These are phyloP conservation scores for Babesia caballi DNA, from an alignment of 169 alveolate species.

Conservation along the genomic window DNA sequence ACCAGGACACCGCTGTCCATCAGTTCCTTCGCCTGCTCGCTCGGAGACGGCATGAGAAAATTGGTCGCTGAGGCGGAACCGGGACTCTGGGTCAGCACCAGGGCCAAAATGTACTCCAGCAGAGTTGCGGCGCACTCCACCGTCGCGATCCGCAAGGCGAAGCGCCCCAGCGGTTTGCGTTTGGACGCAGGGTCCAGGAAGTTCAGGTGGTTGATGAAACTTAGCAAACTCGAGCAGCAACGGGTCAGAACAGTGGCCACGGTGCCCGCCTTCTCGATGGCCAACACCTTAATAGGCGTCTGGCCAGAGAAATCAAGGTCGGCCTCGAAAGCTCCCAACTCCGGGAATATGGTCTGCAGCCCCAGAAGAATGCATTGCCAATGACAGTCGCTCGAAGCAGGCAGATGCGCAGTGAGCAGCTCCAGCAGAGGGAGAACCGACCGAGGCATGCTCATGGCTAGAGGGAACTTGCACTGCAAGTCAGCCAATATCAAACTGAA, in stretches of 20 bases:
- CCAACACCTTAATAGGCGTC: conserved; percentile 38
- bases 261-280: conserved; percentile 34
- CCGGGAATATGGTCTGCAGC: conserved; percentile 53
- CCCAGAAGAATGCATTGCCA: conserved; percentile 52
- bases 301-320: conserved; percentile 49
- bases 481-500: conserved; percentile 55
- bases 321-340: conserved; percentile 59
- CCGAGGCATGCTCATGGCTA: conserved; percentile 43
- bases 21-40: conserved; percentile 4
- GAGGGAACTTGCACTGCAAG: conserved; percentile 59
- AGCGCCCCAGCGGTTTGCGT: conserved; percentile 19
- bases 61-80: neutral
- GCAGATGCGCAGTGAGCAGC: conserved; percentile 20
- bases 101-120: conserved; percentile 56
- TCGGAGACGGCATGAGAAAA: neutral
- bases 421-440: conserved; percentile 25
- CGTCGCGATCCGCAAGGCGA: conserved; percentile 42
- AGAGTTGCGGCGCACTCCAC: conserved; percentile 46
- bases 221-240: conserved; percentile 29
- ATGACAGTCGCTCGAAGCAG: conserved; percentile 1
- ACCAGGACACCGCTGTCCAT: neutral
- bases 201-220: conserved; percentile 25
- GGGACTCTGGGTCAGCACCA: conserved; percentile 16
- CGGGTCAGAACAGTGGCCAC: conserved; percentile 23
- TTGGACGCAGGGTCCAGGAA: neutral